Base-by-base conservation (phyloP, 1,284 basidiomycete genomes). In the Flammula alnicola region DNA sequence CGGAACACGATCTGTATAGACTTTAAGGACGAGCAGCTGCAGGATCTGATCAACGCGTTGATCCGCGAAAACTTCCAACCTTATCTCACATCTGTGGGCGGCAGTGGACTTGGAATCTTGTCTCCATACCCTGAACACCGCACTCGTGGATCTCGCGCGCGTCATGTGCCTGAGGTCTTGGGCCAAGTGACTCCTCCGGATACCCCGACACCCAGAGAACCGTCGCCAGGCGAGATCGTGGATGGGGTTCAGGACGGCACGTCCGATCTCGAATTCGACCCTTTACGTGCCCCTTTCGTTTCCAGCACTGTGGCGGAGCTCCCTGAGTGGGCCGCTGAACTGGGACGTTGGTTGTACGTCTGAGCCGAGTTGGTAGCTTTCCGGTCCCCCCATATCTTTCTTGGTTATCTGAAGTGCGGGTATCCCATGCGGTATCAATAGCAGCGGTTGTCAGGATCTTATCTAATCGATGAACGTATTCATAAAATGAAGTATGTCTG, bases 21-120 rank as follows among this genome's bases (percentile, higher is more conserved):
- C 56, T 87, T 93, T 73, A 68, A 81, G 42, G 77, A 81, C 44
- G 72, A 76, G 11, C 62, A 74, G 27, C 75, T 95, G 25, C 65
- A 77, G 32, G 69, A 75, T 51, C 78, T 95, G 54, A 75, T 86
- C 46, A 61, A 70, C 10, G 74, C 79, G 10, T 81, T 97, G 54
- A 67, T 75, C 53, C 72, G 72, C 40, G 80, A 83, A 38, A 84
- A 83, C 30, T 98, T 92, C 73, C 81, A 84, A 60, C 89, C 95
- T 19, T 95, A 98, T 76, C 77, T 93, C 54, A 95, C 95, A 20
- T 83, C 89, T 46, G 91, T 99, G 37, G 97, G 96, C 10, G 97
- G 97, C 35, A 88, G 86, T 52, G 96, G 96, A 3, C 78, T 97
- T 17, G 95, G 95, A 52, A 80, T 98, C 50, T 78, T 93, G 55